Base-by-base conservation (phyloP, 257 asterid species). In the Przewalskia tangutica region DNA sequence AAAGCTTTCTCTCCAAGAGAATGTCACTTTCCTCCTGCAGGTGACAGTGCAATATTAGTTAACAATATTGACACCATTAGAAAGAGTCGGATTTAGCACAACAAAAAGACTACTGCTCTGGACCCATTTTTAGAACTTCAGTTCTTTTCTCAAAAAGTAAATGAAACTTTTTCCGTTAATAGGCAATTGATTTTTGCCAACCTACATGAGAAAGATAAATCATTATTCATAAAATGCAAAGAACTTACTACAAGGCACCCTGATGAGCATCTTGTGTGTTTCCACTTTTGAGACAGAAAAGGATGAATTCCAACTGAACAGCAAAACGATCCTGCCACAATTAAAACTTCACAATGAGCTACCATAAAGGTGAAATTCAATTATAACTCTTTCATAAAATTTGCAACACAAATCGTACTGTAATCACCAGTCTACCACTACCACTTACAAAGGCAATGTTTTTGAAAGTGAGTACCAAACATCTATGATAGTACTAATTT, bases 291-390 rank as follows among this genome's bases (percentile, higher is more conserved):
- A 95, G 88, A 84, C 90, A 88, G 83, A 84, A 83, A n/a, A 92
- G 85, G 77, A 91, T 91, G 81, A 63, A 83, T 86, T 95, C 99
- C 85, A 89, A 68, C 77, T 83, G 96, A 79, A 91, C 92, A 6
- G 91, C 88, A 87, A 90, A 85, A 80, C 88, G 89, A 66, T 89
- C 88, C 99, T 94, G 94, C 82, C 84, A 82, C 85, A 54, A 70
- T 54, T 51, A 80, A 66, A 55, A 84, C 80, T 77, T 83, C 68
- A 79, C 48, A 59, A 59, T 59, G 58, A 79, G 40, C 42, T 59
- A 79, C 58, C 55, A 79, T 63, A 60, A 63, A 36, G 82, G 71
- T 40, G 54, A 38, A 79, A 60, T 17, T 6, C 9, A 46, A 66
- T 20, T 79, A 17, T 78, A 68, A 13, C 65, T 58, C 54, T 79